Conservation (phyloP, 148 eudicot genomes). For the Limonium bicolor region DNA sequence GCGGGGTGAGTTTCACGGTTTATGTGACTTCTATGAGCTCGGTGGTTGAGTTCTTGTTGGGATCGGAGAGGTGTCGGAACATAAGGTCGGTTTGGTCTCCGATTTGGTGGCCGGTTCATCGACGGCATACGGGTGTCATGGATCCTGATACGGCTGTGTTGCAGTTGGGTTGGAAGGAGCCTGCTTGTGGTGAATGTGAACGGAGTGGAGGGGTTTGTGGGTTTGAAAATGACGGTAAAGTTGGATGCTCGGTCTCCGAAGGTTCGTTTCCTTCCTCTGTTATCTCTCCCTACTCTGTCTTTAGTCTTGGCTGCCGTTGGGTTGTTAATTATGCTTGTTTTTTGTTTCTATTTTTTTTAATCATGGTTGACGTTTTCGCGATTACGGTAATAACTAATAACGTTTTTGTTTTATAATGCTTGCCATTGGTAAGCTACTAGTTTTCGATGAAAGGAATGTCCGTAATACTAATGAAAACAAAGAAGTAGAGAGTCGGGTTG, state of each 20-base stretch:
- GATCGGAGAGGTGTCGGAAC: conserved; percentile 12
- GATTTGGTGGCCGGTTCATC: conserved; percentile 7
- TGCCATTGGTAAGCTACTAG: too few species aligned
- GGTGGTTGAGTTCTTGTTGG: conserved; percentile 5
- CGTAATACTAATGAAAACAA: too few species aligned
- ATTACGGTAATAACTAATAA: too few species aligned
- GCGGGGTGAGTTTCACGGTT: conserved; percentile 17
- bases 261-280: conserved; percentile 5
- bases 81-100: conserved; percentile 14
- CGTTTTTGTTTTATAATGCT: too few species aligned
- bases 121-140: background rate
- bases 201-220: conserved; percentile 32
- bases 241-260: conserved; percentile 18
- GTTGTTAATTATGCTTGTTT: too few species aligned
- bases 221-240: conserved; percentile 11
- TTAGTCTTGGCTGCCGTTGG: background rate
- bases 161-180: conserved; percentile 30
- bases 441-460: too few species aligned
- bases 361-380: too few species aligned
- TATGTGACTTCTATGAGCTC: background rate
- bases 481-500: too few species aligned
- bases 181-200: conserved; percentile 30
- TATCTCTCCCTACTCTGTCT: background rate
- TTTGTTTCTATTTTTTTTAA: too few species aligned
- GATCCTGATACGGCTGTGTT: conserved; percentile 20